Base-by-base conservation (phyloP, 345 rosid species). In the Hypericum androsaemum region DNA sequence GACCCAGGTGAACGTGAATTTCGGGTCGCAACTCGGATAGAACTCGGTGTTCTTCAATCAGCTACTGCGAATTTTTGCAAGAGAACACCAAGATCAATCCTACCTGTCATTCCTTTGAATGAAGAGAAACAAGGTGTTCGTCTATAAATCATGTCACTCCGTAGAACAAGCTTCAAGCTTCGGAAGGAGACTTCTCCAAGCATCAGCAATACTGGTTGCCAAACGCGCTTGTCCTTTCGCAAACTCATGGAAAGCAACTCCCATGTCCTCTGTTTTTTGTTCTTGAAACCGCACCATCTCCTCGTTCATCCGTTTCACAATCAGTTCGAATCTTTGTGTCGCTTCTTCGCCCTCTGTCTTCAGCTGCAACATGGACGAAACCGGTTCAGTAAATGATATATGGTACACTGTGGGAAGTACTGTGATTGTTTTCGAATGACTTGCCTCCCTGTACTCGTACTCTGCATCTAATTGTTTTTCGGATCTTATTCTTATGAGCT, bases 111-210 rank as follows among this genome's bases (percentile, higher is more conserved):
- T 63, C 53, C 32, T 16, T 7, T 15, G 12, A 47, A 51, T 15
- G 15, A 10, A 41, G 44, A 7, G 6, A 43, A 59, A 43, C 53
- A 45, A 41, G 47, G 47, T 10, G 39, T 35, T 62, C 49, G 49
- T 37, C 45, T 8, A 22, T 45, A 10, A 10, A 42, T 52, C 38
- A 38, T 38, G 32, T n/a, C 11, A 43, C 12, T 54, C 41, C 1
- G 65, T 10, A 39, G 80, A 80, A 63, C 85, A 79, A 50, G 90
- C 77, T 74, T 92, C 98, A 12, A 88, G 88, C 71, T 83, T 92
- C 10, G 95, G 95, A 60, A 92, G 95, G 65, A 92, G 97, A 69
- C 89, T 69, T 75, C 95, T 76, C 98, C 98, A 92, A 3, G 97
- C 90, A 63, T 86, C 98, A 0, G 97, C 97, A 5, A 85, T 61